Evolutionary conservation across 2,329 filamentous ascomycete genomes (phyloP), one percentile per base, ranked within the genome.

Genomic region (Fusarium falciforme): DNA sequence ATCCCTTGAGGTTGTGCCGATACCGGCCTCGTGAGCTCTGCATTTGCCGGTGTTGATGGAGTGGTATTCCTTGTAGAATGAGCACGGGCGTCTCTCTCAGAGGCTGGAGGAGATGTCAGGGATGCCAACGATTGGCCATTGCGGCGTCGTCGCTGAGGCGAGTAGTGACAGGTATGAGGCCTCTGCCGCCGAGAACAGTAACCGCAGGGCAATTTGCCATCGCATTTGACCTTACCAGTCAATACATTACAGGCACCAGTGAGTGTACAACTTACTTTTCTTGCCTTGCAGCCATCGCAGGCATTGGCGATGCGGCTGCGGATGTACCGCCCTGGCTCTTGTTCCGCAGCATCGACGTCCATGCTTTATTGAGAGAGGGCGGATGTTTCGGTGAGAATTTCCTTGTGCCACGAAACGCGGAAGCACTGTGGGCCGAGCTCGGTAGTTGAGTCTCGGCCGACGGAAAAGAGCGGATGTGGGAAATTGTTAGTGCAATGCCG

Each of bases 251-350:
- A 42, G 11, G 7, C 3, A 14, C 20, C 4, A 44, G 5, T 22
- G 6, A 31, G 1, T 20, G 20, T 2, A 9, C 3, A 20, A 54
- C 47, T 20, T 20, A 54, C 47, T 29, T 54, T 54, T 31, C 47
- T 84, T 12, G 84, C 82, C 74, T 89, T 89, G 81, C 87, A 89
- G 4, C 84, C 83, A 71, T 89, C 87, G 78, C 88, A 89, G 49
- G 88, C 88, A 70, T 88, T 88, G 66, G 86, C 82, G 49, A 88
- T 85, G 68, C 87, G 87, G 64, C 79, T 83, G 64, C 82, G 83
- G 69, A 84, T 79, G 72, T 80, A 80, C 38, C 72, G 77, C 38
- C 75, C 76, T 69, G 70, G 61, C 47, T 76, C 76, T 68, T 68
- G 63, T 62, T 72, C 74, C 54, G 71, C 44, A 27, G 55, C 52